Evolutionary conservation across 2,329 filamentous ascomycete genomes (phyloP).

Genomic region (Colletotrichum incanum): DNA sequence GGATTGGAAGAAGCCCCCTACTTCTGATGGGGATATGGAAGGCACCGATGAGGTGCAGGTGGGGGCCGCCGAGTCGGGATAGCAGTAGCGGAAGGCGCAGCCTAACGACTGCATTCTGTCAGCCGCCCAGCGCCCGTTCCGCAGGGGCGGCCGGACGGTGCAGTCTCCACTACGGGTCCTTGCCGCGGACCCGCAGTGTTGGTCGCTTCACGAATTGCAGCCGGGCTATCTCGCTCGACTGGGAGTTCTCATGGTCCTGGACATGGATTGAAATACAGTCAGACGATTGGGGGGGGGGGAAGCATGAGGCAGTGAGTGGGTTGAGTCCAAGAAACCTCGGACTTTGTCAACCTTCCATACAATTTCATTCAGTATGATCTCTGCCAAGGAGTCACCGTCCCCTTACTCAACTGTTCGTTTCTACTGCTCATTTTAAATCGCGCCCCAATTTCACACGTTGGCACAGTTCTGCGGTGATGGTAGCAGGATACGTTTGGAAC

Average conservation of each 20-base stretch:
- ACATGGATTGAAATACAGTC: conserved; percentile 9
- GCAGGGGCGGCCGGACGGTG: conserved; percentile 13
- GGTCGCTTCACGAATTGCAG: conserved; percentile 7
- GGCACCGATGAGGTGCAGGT: conserved; percentile 5
- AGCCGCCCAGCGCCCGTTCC: conserved; percentile 18
- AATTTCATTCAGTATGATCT: background rate
- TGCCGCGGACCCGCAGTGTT: conserved; percentile 17
- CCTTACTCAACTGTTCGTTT: background rate
- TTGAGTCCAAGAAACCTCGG: background rate
- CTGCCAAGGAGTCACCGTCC: background rate
- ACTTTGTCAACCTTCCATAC: conserved; percentile 4
- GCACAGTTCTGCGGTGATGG: background rate
- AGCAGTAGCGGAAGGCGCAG: conserved; percentile 35
- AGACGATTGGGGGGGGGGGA: background rate
- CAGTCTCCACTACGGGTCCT: conserved; percentile 24
- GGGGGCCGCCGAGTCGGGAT: conserved; percentile 9
- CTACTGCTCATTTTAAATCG: no score
- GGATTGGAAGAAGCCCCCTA: background rate
- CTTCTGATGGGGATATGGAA: background rate
- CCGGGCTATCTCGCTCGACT: background rate
- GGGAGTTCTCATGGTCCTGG: background rate
- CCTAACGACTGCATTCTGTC: background rate
- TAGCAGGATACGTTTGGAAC: no score
- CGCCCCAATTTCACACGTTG: background rate
- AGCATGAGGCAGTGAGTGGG: background rate